phyloP scores from a whole-genome alignment of 192 early-diverging fungal genomes.

The Pilaira anomala region DNA sequence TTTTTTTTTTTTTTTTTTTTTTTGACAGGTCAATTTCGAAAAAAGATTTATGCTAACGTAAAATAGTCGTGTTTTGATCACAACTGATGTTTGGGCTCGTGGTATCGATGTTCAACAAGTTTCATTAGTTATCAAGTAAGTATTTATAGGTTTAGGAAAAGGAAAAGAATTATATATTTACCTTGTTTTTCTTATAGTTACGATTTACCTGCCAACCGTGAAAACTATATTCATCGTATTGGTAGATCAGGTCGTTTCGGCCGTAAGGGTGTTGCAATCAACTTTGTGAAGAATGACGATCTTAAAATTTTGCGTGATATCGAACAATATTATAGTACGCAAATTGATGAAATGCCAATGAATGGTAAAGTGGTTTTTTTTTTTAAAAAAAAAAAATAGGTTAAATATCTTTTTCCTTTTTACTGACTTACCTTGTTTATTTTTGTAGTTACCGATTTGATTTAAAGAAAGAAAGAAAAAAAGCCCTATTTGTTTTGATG shows the following conservation, averaged over 20 bases:
- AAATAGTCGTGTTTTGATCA: constrained; percentile 89
- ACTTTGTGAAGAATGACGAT: constrained; percentile 97
- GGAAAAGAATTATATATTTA: neutral
- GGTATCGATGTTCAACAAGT: constrained; percentile 99
- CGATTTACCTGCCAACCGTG: constrained; percentile 92
- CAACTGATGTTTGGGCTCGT: constrained; percentile 97
- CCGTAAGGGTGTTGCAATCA: constrained; percentile 98
- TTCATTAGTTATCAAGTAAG: constrained; percentile 82
- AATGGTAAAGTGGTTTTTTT: constrained; percentile 39
- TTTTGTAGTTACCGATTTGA: constrained; percentile 11
- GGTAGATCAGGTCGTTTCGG: constrained; percentile 98
- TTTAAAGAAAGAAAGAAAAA: constrained; percentile 2
- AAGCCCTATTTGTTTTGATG: neutral
- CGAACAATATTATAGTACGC: constrained; percentile 97
- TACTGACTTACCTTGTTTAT: no score
- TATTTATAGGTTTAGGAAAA: neutral
- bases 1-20: no score
- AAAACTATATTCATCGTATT: constrained; percentile 98
- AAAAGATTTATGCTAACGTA: constrained; percentile 1
- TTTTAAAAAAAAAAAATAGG: neutral
- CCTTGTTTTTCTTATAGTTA: constrained; percentile 47
- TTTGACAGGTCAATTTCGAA: constrained; percentile 4
- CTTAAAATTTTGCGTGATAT: constrained; percentile 92
- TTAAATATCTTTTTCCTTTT: neutral
- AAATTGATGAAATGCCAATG: constrained; percentile 96